Evolutionary conservation across 805 yeast species (phyloP).

Genomic region (Torulaspora indica): DNA sequence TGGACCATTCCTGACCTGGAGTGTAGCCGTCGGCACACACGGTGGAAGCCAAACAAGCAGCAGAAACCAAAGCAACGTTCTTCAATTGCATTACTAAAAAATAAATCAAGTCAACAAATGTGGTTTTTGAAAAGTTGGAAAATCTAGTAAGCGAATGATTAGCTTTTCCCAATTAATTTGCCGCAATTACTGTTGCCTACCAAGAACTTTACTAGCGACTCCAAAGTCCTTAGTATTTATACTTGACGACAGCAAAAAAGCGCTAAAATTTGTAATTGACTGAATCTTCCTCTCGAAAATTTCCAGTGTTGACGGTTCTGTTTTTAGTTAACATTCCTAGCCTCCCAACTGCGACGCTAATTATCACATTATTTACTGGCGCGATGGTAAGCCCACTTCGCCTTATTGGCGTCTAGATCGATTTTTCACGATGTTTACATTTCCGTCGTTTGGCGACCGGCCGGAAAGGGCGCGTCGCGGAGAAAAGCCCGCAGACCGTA

Average conservation of each 20-base stretch:
- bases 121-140: background rate
- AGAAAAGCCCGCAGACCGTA: background rate
- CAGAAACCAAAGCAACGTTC: slow-evolving; percentile 20
- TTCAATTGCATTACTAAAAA: slow-evolving; percentile 20
- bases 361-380: background rate
- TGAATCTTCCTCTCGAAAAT: background rate
- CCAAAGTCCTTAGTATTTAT: background rate
- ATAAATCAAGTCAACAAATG: background rate
- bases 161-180: slow-evolving; percentile 1
- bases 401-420: background rate
- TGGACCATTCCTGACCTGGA: slow-evolving; percentile 62
- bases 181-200: background rate
- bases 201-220: background rate
- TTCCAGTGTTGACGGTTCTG: slow-evolving; percentile 4
- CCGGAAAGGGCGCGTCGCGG: background rate
- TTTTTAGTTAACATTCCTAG: background rate
- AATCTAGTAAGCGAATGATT: slow-evolving; percentile 7
- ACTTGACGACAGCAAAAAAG: background rate
- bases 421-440: background rate
- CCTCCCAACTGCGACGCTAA: background rate
- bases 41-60: slow-evolving; percentile 43
- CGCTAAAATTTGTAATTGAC: background rate
- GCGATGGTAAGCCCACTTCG: background rate
- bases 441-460: background rate
- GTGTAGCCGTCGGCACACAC: slow-evolving; percentile 53